Percentiles rank a stretch among this genome's conserved stretches.
phyloP scores from a whole-genome alignment of 768 basidiomycete species.

The Serendipita vermifera region DNA sequence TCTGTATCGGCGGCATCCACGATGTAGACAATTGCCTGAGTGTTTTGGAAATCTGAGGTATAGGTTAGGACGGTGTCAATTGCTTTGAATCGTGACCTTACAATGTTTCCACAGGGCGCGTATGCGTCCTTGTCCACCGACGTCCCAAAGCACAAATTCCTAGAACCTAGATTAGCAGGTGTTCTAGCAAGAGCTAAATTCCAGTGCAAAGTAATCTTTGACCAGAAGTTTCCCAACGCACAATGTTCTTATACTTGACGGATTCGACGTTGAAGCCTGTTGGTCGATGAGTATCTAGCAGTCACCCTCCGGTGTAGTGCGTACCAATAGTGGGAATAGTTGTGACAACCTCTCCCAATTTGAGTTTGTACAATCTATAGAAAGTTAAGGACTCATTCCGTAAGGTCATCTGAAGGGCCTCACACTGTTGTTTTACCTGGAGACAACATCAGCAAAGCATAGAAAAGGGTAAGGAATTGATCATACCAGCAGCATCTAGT shows the following conservation, averaged over 20 bases:
- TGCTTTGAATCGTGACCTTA: conserved; percentile 17
- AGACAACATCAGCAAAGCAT: neutral
- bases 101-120: conserved; percentile 36
- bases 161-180: too few relatives aligned
- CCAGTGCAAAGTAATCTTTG: too few relatives aligned
- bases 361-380: conserved; percentile 30
- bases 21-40: conserved; percentile 52
- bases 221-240: too few relatives aligned
- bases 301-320: neutral
- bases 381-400: conserved; percentile 20
- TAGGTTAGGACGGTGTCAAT: neutral
- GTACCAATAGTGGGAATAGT: conserved; percentile 31
- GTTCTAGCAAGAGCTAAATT: too few relatives aligned
- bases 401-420: neutral
- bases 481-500: conserved; percentile 32
- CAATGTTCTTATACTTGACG: conserved; percentile 40
- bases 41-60: conserved; percentile 33
- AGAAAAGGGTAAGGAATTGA: conserved; percentile 16
- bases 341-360: conserved; percentile 27
- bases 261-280: conserved; percentile 52
- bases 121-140: conserved; percentile 46
- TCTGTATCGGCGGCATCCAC: conserved; percentile 44
- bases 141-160: conserved; percentile 50
- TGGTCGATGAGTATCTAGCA: neutral
- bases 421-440: neutral